A percentile compares a stretch with the other conserved stretches of the same genome.
phyloP scores from a whole-genome alignment of 257 asterid genomes.

The Nemophila menziesii region DNA sequence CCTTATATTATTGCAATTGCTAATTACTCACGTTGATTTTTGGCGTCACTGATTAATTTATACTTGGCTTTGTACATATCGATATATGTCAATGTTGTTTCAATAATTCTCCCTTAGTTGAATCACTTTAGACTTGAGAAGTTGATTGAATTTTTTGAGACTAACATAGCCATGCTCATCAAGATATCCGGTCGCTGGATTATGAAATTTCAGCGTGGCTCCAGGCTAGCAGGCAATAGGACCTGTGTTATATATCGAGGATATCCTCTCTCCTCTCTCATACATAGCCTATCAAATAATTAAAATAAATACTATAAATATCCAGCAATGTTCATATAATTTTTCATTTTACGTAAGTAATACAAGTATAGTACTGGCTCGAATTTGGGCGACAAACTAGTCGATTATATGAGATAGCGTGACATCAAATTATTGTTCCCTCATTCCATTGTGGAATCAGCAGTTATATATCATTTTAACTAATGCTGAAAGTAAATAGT shows the following conservation, averaged over 20 bases:
- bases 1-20: too few relatives aligned
- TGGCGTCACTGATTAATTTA: conserved; percentile 41
- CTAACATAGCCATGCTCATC: conserved; percentile 55
- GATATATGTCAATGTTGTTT: conserved; percentile 38
- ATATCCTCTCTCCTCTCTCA: conserved; percentile 32
- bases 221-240: conserved; percentile 5
- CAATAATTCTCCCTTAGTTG: conserved; percentile 27
- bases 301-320: too few relatives aligned
- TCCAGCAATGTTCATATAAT: too few relatives aligned
- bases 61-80: conserved; percentile 60
- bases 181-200: conserved; percentile 16
- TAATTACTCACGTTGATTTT: conserved; percentile 33
- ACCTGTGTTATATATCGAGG: conserved; percentile 11
- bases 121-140: conserved; percentile 24
- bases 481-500: conserved; percentile 51
- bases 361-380: conserved; percentile 21
- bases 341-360: too few relatives aligned
- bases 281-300: conserved; percentile 34
- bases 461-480: conserved; percentile 57
- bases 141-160: conserved; percentile 35
- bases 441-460: conserved; percentile 16
- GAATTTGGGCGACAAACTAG: conserved; percentile 28
- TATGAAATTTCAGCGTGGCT: background rate
- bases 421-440: conserved; percentile 17
- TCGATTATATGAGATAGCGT: conserved; percentile 25